Base-by-base conservation (phyloP, 208 protist species). In the Porcisia deanei region DNA sequence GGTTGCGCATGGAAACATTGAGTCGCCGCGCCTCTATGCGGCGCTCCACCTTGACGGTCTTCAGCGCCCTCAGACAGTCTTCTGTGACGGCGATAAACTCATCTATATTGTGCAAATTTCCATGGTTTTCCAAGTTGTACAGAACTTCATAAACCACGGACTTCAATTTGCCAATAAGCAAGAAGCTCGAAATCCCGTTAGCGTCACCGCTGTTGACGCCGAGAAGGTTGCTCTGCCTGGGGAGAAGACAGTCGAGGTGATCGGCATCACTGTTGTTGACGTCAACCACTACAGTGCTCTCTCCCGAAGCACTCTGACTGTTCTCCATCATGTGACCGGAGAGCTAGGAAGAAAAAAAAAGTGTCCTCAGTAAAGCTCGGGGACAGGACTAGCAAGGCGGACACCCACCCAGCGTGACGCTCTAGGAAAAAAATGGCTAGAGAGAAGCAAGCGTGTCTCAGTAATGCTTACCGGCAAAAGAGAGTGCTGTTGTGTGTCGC, bases 11-110 rank as follows among this genome's bases (percentile, higher is more conserved):
- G 39, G 80, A 81, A 8, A 86, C 9, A 54, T 79, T 81, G 37
- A 80, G 80, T 25, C 86, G 82, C 0, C 83, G 82, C 7, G 81
- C 73, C 53, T 91, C 85, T 57, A 88, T 89, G 30, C 87, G 80
- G 9, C 87, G 82, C 73, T 89, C 83, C 41, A 91, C 83, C 79
- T 93, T 92, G 54, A 91, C 81, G 20, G 80, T 89, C 71, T 87
- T 90, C 39, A 95, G 71, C 4, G 79, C 88, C 34, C 81, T 77
- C 39, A 95, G 69, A 47, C 80, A 88, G 45, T 95, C 91, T 57
- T 95, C 91, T 8, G 82, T 86, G 20, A 93, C 80, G 8, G 81
- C 82, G 60, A 95, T 91, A 63, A 79, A 95, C 59, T 90, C 87
- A 58, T 95, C 88, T 1, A 91, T 79, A 60, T 89, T 85, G 63